A percentile compares a stretch with the other conserved stretches of the same genome.
Evolutionary conservation across 306 rosid species (phyloP).

Genomic region (Luffa acutangula): DNA sequence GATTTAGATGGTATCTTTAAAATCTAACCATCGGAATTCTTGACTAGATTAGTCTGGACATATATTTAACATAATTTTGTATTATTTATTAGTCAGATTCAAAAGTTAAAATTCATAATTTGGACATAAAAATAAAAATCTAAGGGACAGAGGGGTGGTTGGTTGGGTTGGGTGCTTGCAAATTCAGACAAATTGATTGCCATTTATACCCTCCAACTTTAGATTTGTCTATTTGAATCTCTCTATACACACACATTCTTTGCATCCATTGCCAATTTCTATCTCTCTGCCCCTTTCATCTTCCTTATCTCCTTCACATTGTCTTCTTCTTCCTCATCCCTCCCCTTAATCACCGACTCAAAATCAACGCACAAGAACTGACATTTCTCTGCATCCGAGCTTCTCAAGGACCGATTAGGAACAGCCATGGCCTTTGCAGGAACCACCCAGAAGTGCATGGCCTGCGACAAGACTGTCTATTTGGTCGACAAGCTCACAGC

Average conservation of each 20-base stretch:
- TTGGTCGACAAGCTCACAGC: slow-evolving; percentile 93
- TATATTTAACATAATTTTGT: too few species aligned
- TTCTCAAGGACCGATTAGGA: background rate
- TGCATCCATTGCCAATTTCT: background rate
- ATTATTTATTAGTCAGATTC: too few species aligned
- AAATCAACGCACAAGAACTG: background rate
- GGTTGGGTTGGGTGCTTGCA: background rate
- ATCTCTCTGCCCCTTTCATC: background rate
- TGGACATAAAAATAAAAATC: background rate
- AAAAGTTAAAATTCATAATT: too few species aligned
- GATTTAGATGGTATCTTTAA: background rate
- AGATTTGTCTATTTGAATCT: background rate
- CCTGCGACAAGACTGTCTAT: slow-evolving; percentile 94
- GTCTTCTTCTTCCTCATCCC: slow-evolving; percentile 1
- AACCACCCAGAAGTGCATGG: slow-evolving; percentile 99
- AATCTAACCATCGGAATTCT: background rate
- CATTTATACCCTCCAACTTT: background rate
- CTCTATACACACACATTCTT: background rate
- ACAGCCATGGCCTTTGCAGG: slow-evolving; percentile 86
- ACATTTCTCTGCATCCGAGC: background rate
- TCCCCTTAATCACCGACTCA: background rate
- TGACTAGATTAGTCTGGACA: background rate
- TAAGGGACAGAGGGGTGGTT: background rate
- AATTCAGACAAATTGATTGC: background rate
- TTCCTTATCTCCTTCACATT: slow-evolving; percentile 6